Conservation (phyloP, 169 alveolate genomes). For the Plasmodium yoelii region DNA sequence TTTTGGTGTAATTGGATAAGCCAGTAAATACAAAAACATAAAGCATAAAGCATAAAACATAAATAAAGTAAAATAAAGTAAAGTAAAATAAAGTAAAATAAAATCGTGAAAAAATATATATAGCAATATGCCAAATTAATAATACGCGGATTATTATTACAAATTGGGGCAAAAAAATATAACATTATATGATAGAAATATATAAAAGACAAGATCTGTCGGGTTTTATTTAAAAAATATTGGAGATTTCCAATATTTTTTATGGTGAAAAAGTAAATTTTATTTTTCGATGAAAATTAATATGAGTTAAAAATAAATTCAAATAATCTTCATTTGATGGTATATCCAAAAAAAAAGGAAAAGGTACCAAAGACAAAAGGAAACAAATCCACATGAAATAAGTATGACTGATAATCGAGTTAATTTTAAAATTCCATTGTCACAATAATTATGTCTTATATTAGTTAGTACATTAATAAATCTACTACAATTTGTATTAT, state of each 20-base stretch:
- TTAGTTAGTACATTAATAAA: not conserved
- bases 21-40: too few relatives aligned
- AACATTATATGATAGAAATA: not conserved
- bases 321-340: conserved; percentile 14
- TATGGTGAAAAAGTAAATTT: too few relatives aligned
- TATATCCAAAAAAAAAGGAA: conserved; percentile 51
- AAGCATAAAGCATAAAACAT: too few relatives aligned
- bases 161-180: not conserved
- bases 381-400: conserved; percentile 5
- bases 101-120: too few relatives aligned
- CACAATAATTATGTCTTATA: conserved; percentile 14
- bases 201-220: not conserved
- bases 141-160: too few relatives aligned
- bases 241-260: too few relatives aligned
- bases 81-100: too few relatives aligned
- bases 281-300: too few relatives aligned
- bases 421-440: conserved; percentile 12
- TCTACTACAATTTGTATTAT: conserved; percentile 36
- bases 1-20: too few relatives aligned
- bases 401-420: conserved; percentile 8
- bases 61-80: too few relatives aligned
- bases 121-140: too few relatives aligned
- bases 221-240: too few relatives aligned
- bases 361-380: conserved; percentile 43
- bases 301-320: not conserved